phyloP scores from a whole-genome alignment of 2,329 filamentous ascomycete genomes.

The Phaeosphaeria sp. region DNA sequence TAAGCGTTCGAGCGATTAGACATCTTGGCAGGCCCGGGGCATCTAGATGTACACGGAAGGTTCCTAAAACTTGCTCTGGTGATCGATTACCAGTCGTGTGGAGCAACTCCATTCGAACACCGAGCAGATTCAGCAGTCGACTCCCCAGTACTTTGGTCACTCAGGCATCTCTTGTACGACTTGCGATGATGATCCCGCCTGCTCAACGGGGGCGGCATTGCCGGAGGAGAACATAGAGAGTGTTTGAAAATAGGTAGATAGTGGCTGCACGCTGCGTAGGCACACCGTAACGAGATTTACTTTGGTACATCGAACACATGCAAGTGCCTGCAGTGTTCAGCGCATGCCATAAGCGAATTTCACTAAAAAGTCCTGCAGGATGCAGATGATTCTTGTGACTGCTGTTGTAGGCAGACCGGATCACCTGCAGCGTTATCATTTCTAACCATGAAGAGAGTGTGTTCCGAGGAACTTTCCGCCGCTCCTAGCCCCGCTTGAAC shows the following conservation, averaged over 20 bases:
- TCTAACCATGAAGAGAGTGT: too few relatives aligned
- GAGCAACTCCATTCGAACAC: neutral
- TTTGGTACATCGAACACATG: too few relatives aligned
- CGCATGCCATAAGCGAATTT: too few relatives aligned
- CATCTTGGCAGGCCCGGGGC: neutral
- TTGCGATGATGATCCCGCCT: too few relatives aligned
- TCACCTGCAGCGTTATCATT: neutral
- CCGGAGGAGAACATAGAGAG: too few relatives aligned
- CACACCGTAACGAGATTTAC: too few relatives aligned
- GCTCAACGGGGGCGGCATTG: too few relatives aligned
- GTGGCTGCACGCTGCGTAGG: too few relatives aligned
- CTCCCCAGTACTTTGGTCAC: neutral
- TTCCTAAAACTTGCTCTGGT: neutral
- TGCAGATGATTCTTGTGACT: neutral
- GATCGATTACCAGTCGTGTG: neutral
- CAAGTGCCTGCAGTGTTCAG: too few relatives aligned
- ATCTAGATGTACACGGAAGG: constrained; percentile 1
- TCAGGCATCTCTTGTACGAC: neutral
- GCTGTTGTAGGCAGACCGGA: neutral
- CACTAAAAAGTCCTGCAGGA: too few relatives aligned
- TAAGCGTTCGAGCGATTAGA: neutral
- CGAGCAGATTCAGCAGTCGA: neutral
- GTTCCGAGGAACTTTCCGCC: neutral
- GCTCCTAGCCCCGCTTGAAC: neutral
- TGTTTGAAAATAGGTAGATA: too few relatives aligned